Conservation (phyloP, 1,284 basidiomycete genomes). For the Ustilago tritici region DNA sequence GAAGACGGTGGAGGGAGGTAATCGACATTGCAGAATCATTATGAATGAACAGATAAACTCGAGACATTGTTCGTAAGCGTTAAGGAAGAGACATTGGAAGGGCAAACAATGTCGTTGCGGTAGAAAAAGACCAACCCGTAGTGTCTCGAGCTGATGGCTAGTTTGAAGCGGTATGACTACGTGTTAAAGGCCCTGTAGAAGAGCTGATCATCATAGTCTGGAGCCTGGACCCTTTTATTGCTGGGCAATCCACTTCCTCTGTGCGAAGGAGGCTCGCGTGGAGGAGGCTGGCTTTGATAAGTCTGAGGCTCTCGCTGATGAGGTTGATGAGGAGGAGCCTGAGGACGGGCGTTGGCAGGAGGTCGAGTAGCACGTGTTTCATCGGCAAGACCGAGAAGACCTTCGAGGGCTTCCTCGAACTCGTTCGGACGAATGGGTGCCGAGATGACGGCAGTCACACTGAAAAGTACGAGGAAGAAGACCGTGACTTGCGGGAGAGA, state of each 20-base stretch:
- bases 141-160: no score
- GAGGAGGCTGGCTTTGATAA: not conserved
- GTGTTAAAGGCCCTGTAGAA: not conserved
- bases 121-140: no score
- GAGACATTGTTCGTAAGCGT: no score
- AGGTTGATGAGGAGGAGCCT: not conserved
- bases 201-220: not conserved
- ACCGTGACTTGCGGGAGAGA: not conserved
- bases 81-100: no score
- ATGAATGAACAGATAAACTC: no score
- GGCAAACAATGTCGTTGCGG: no score
- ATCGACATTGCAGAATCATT: no score
- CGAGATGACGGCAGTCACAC: not conserved
- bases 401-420: slow-evolving; percentile 1
- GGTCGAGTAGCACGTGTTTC: not conserved
- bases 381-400: not conserved
- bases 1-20: no score
- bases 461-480: not conserved
- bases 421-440: not conserved
- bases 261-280: not conserved
- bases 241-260: not conserved
- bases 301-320: not conserved
- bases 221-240: slow-evolving; percentile 1
- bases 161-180: not conserved
- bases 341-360: not conserved